These are phyloP conservation scores for Cenococcum geophilum DNA, from an alignment of 495 filamentous ascomycete species.

Conservation along the genomic window DNA sequence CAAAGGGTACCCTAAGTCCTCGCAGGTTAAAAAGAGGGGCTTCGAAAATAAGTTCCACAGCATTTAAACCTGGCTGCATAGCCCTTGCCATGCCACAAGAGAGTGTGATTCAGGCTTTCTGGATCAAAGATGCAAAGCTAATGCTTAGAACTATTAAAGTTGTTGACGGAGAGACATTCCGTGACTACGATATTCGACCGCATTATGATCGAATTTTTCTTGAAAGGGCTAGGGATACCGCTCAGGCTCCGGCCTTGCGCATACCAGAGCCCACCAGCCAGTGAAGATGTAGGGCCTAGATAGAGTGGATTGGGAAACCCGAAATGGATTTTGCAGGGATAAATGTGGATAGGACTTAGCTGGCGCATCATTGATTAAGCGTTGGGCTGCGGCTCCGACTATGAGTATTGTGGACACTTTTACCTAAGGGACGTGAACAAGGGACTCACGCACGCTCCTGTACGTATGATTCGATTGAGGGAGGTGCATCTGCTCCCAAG, in stretches of 20 bases:
- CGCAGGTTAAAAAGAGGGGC: slow-evolving; percentile 19
- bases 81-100: slow-evolving; percentile 26
- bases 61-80: slow-evolving; percentile 27
- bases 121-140: slow-evolving; percentile 26
- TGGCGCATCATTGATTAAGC: too few species aligned
- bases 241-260: slow-evolving; percentile 16
- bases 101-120: slow-evolving; percentile 22
- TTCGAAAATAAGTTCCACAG: slow-evolving; percentile 18
- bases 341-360: too few species aligned
- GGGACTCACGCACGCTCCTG: too few species aligned
- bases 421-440: too few species aligned
- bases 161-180: slow-evolving; percentile 15
- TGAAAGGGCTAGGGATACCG: slow-evolving; percentile 12
- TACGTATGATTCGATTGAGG: too few species aligned
- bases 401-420: too few species aligned
- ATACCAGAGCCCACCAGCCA: slow-evolving; percentile 18
- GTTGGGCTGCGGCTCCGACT: too few species aligned
- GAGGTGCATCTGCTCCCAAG: too few species aligned
- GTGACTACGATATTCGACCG: slow-evolving; percentile 22
- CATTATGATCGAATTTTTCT: slow-evolving; percentile 22
- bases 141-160: slow-evolving; percentile 24
- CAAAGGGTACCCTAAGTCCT: slow-evolving; percentile 14
- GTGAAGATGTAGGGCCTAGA: not conserved
- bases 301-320: too few species aligned
- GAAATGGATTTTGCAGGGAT: too few species aligned